phyloP scores from a whole-genome alignment of 495 filamentous ascomycete species.

The Apiosordaria backusii region DNA sequence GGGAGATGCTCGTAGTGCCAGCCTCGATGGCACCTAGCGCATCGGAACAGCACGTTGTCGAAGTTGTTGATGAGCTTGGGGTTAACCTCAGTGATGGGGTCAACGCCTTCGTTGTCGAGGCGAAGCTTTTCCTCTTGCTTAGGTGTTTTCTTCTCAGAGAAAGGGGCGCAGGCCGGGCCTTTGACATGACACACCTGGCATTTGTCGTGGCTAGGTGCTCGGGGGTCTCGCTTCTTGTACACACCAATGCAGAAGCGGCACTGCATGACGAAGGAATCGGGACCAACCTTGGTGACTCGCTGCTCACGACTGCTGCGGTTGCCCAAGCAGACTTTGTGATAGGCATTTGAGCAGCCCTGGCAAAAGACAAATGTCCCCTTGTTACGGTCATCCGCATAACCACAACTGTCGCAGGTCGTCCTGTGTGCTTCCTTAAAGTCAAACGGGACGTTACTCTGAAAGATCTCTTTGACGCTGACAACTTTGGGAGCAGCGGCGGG shows the following conservation, averaged over 20 bases:
- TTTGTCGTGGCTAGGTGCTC: slow-evolving; percentile 61
- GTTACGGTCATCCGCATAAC: slow-evolving; percentile 46
- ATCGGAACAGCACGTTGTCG: slow-evolving; percentile 78
- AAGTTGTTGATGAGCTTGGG: slow-evolving; percentile 65
- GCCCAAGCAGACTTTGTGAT: slow-evolving; percentile 80
- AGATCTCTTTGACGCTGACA: slow-evolving; percentile 65
- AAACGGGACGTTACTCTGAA: slow-evolving; percentile 51
- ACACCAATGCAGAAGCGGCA: slow-evolving; percentile 78
- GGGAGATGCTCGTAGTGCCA: slow-evolving; percentile 83
- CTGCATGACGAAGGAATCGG: slow-evolving; percentile 79
- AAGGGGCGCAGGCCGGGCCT: slow-evolving; percentile 63
- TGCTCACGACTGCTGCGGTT: slow-evolving; percentile 71
- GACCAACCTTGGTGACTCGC: slow-evolving; percentile 83
- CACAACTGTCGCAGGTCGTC: slow-evolving; percentile 71
- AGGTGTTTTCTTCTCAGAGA: slow-evolving; percentile 62
- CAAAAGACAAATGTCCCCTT: slow-evolving; percentile 73
- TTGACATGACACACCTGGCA: slow-evolving; percentile 65
- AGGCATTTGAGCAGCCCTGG: slow-evolving; percentile 82
- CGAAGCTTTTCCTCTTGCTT: slow-evolving; percentile 79
- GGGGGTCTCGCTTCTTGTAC: slow-evolving; percentile 61
- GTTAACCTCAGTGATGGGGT: slow-evolving; percentile 65
- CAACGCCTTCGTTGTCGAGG: slow-evolving; percentile 68
- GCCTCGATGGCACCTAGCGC: slow-evolving; percentile 67
- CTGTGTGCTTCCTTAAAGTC: slow-evolving; percentile 65
- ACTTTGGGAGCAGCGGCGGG: slow-evolving; percentile 46